A percentile compares a stretch with the other conserved stretches of the same genome.
phyloP scores from a whole-genome alignment of 441 rosid species.

The Pelargonium myrrhifolium region DNA sequence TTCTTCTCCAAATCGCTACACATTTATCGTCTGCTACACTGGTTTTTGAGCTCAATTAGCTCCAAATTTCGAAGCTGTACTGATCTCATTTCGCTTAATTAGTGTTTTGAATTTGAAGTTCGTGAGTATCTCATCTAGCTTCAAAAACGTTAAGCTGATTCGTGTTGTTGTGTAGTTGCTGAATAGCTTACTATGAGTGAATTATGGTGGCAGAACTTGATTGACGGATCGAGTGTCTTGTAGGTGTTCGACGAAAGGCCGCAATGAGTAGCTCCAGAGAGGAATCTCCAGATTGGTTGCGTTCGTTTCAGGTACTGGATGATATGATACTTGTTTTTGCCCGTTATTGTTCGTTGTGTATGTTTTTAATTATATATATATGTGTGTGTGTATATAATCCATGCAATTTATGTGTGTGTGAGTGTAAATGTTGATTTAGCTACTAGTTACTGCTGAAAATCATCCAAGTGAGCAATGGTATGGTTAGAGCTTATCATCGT shows the following conservation, averaged over 20 bases:
- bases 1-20: background rate
- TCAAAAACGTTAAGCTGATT: background rate
- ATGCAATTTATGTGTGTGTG: no score
- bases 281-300: conserved; percentile 88
- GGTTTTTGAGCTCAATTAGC: background rate
- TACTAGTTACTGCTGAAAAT: no score
- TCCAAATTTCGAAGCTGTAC: background rate
- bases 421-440: no score
- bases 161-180: background rate
- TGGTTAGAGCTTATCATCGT: no score
- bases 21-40: background rate
- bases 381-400: background rate
- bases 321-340: background rate
- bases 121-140: background rate
- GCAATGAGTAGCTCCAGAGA: conserved; percentile 64
- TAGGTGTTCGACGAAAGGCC: conserved; percentile 8
- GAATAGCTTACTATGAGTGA: background rate
- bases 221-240: background rate
- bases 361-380: background rate
- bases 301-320: conserved; percentile 50
- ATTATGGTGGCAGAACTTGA: background rate
- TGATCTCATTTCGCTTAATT: background rate
- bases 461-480: no score
- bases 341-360: background rate
- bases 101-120: background rate